Percentiles rank a stretch among this genome's conserved stretches.
Evolutionary conservation across 805 yeast species (phyloP).

Genomic region (Myxozyma vanderwaltii): DNA sequence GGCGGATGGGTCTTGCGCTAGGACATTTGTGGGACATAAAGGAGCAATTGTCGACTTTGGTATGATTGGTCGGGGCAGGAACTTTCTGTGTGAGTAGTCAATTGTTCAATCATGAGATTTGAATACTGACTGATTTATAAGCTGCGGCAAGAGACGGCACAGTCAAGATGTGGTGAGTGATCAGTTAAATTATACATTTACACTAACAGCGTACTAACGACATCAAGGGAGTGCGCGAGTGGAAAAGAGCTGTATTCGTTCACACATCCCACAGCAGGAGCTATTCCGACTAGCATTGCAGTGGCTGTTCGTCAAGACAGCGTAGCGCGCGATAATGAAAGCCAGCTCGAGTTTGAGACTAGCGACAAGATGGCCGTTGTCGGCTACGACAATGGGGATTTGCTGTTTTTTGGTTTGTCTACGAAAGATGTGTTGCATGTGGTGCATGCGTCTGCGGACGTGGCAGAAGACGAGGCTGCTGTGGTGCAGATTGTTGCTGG

Average conservation of each 20-base stretch:
- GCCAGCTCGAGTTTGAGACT: constrained; percentile 53
- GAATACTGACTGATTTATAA: background rate
- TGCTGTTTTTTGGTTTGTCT: constrained; percentile 21
- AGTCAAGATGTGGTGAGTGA: constrained; percentile 63
- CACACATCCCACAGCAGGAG: constrained; percentile 17
- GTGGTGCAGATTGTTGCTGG: background rate
- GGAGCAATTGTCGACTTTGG: constrained; percentile 52
- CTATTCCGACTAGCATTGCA: constrained; percentile 9
- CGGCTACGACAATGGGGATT: constrained; percentile 44
- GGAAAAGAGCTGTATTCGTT: constrained; percentile 52
- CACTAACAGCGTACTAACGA: too few species aligned
- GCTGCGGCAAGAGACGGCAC: constrained; percentile 48
- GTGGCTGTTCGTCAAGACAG: constrained; percentile 40
- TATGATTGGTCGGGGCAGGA: constrained; percentile 66
- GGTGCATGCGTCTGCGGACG: background rate
- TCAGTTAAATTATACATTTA: too few species aligned
- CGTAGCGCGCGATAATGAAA: constrained; percentile 21
- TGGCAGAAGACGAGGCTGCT: background rate
- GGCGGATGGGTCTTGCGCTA: constrained; percentile 50
- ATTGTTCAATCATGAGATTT: background rate
- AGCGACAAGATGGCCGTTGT: constrained; percentile 43
- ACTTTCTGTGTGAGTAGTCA: constrained; percentile 57
- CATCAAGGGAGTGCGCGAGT: constrained; percentile 48
- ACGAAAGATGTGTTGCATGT: constrained; percentile 9
- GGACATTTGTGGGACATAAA: constrained; percentile 57